Evolutionary conservation across 495 filamentous ascomycete species (phyloP), one percentile per base, ranked within the genome.

Genomic region (Podospora pseudopauciseta): DNA sequence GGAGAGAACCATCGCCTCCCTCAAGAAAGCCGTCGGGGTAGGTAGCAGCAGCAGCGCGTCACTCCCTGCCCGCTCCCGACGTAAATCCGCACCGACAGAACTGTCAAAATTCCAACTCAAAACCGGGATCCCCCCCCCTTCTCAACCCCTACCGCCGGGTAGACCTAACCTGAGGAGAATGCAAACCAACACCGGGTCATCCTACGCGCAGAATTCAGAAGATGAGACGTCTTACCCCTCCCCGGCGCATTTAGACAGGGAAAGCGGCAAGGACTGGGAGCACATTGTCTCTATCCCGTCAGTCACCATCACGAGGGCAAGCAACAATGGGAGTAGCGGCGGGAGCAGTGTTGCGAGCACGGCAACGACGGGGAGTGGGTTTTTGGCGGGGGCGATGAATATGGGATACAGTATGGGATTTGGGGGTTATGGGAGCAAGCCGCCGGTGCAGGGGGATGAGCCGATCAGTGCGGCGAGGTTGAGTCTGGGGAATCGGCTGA

Each of bases 401-500:
- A 49, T 49, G 15, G 39, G 39, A 11, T 49, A 49, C 13, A 58
- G 13, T 18, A 26, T 26, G 23, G 55, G 55, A 6, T 2, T 68
- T 9, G n/a, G 59, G 55, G n/a, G 59, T 39, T 55, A 61, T 20
- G 67, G 65, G n/a, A 60, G 53, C 16, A 71, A 73, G 27, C 70
- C 69, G 55, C 66, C 63, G 15, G 63, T 69, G 18, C 65, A 66
- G 7, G 74, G 69, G 13, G 77, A 77, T 59, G 76, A 76, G 55
- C 79, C 81, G 4, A 70, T 82, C 27, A 80, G 79, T 18, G 79
- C 79, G 64, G 82, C 82, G 34, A 71, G 76, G 69, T 70, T 84
- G 59, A 84, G 81, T 67, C 66, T 84, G 60, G 81, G 79, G 6
- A 81, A 80, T 61, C 75, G 79, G 75, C 69, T 84, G 55, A 79